Conservation (phyloP, 352 stramenopile genomes). For the Globisporangium spiculum region DNA sequence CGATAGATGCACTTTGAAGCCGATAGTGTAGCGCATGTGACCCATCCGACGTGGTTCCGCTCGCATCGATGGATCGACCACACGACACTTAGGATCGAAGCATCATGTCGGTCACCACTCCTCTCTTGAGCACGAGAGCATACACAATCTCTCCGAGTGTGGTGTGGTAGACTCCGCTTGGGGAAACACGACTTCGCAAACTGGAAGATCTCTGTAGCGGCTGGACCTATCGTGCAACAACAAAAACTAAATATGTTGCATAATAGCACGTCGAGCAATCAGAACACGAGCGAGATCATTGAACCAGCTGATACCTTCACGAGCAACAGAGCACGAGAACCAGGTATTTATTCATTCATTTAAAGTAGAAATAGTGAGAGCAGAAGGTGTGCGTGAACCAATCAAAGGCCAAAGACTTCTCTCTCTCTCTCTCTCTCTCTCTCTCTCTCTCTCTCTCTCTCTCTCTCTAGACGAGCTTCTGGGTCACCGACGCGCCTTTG, state of each 20-base stretch:
- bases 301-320: background rate
- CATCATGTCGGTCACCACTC: background rate
- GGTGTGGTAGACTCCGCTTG: background rate
- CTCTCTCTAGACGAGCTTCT: slow-evolving; percentile 83
- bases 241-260: background rate
- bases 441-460: slow-evolving; percentile 15
- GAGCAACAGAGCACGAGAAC: background rate
- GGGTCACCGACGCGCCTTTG: slow-evolving; percentile 88
- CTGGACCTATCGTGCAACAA: background rate
- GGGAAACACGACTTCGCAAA: background rate
- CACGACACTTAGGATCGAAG: background rate
- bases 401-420: background rate
- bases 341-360: background rate
- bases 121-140: background rate
- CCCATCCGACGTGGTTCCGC: background rate
- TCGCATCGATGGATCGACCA: background rate
- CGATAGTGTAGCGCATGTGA: background rate
- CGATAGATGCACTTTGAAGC: background rate
- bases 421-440: background rate
- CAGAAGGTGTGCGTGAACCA: background rate
- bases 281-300: background rate
- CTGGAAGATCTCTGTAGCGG: background rate
- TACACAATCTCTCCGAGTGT: background rate
- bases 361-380: background rate
- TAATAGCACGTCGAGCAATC: background rate